Conservation (phyloP, 108 stramenopile species). For the Nannochloropsis oceanica region DNA sequence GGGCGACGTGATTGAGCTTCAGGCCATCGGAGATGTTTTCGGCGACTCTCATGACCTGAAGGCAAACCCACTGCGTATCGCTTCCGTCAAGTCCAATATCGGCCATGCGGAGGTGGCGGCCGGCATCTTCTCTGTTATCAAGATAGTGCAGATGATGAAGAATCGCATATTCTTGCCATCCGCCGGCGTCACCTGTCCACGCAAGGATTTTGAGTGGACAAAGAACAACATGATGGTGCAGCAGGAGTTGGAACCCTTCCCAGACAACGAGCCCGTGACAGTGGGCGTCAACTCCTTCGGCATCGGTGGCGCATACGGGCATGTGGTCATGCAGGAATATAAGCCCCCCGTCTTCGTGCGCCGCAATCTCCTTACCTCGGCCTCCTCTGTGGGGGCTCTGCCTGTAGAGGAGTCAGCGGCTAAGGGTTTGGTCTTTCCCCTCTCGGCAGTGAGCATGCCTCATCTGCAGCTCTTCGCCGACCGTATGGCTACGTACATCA, state of each 20-base stretch:
- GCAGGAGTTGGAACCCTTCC: not conserved
- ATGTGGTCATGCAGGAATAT: slow-evolving; percentile 15
- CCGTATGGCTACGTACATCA: not conserved
- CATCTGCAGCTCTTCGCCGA: not conserved
- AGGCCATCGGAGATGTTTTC: slow-evolving; percentile 25
- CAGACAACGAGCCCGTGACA: not conserved
- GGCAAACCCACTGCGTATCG: slow-evolving; percentile 27
- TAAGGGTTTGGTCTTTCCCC: not conserved
- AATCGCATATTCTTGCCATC: not conserved
- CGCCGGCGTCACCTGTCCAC: not conserved
- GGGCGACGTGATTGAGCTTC: slow-evolving; percentile 39
- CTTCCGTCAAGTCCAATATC: slow-evolving; percentile 40
- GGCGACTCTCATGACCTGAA: not conserved
- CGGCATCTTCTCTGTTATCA: slow-evolving; percentile 36
- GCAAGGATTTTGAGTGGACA: not conserved
- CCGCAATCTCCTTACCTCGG: not conserved
- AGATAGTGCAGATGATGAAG: slow-evolving; percentile 27
- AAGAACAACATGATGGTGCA: not conserved
- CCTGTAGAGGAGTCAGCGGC: not conserved
- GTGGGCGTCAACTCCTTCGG: slow-evolving; percentile 39
- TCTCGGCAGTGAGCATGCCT: not conserved
- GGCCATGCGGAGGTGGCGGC: slow-evolving; percentile 43
- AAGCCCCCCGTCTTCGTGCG: not conserved
- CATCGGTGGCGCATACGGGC: slow-evolving; percentile 40
- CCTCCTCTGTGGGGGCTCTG: not conserved